A percentile compares a stretch with the other conserved stretches of the same genome.
These are phyloP conservation scores for Cryptococcus sp. DNA, from an alignment of 1,284 basidiomycete genomes.

Conservation along the genomic window DNA sequence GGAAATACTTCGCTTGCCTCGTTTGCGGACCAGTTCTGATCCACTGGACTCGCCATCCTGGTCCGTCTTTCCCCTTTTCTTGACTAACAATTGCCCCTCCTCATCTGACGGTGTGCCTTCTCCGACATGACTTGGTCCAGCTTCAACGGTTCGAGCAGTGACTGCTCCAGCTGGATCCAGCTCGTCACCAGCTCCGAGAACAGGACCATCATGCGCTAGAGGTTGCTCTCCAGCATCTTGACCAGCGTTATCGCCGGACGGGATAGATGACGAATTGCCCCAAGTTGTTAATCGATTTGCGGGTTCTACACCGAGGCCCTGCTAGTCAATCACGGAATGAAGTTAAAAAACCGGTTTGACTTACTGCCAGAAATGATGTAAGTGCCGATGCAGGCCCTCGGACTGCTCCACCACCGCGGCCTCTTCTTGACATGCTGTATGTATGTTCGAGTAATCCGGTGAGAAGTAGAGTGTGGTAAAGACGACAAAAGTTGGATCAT, in stretches of 20 bases:
- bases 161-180: slow-evolving; percentile 36
- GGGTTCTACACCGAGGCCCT: slow-evolving; percentile 46
- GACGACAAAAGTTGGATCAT: neutral
- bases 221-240: slow-evolving; percentile 4
- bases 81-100: slow-evolving; percentile 14
- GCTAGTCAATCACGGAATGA: slow-evolving; percentile 2
- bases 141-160: slow-evolving; percentile 27
- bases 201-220: slow-evolving; percentile 20
- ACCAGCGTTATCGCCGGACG: neutral
- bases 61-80: slow-evolving; percentile 7
- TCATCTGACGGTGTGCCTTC: slow-evolving; percentile 21
- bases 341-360: slow-evolving; percentile 32
- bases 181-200: slow-evolving; percentile 7
- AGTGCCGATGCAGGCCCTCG: slow-evolving; percentile 86
- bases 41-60: slow-evolving; percentile 14
- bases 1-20: slow-evolving; percentile 36
- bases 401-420: slow-evolving; percentile 50
- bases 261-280: slow-evolving; percentile 22
- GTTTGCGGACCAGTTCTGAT: slow-evolving; percentile 31
- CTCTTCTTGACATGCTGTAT: slow-evolving; percentile 30
- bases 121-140: slow-evolving; percentile 30
- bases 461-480: neutral
- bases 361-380: slow-evolving; percentile 81
- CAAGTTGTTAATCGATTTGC: slow-evolving; percentile 28
- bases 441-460: too few relatives aligned